Evolutionary conservation across 805 yeast genomes (phyloP).

Genomic region (Nakazawaea ambrosiae): DNA sequence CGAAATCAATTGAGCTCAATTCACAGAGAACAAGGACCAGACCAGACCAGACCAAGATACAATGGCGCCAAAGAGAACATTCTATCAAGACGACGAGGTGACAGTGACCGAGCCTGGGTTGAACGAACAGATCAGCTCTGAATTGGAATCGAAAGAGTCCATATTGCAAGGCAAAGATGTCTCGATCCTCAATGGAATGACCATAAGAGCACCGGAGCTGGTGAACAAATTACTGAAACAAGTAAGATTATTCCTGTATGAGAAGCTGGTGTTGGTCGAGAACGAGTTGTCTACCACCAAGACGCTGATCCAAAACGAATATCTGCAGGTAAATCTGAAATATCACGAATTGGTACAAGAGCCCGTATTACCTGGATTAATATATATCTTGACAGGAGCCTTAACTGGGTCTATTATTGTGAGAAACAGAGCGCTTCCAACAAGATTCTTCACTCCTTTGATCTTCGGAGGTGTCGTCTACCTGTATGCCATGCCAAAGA

Average conservation of each 20-base stretch:
- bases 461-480: constrained; percentile 40
- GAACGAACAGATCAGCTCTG: constrained; percentile 28
- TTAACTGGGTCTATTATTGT: constrained; percentile 51
- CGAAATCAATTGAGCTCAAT: too few relatives aligned
- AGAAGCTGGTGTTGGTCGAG: constrained; percentile 27
- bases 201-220: constrained; percentile 40
- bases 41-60: too few relatives aligned
- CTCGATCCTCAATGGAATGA: constrained; percentile 43
- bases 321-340: constrained; percentile 21
- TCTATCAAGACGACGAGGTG: constrained; percentile 47
- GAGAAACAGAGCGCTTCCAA: constrained; percentile 37
- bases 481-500: constrained; percentile 41
- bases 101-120: constrained; percentile 42
- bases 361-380: constrained; percentile 47
- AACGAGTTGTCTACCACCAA: constrained; percentile 42
- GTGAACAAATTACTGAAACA: constrained; percentile 36
- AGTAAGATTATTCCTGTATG: constrained; percentile 31
- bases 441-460: constrained; percentile 46
- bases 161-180: constrained; percentile 25
- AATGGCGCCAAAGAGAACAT: constrained; percentile 25
- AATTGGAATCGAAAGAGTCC: constrained; percentile 31
- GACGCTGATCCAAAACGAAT: constrained; percentile 40
- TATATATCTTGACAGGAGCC: constrained; percentile 48
- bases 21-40: too few relatives aligned
- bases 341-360: constrained; percentile 35